Evolutionary conservation across 768 basidiomycete genomes (phyloP).

Genomic region (Termitomyces sp.): DNA sequence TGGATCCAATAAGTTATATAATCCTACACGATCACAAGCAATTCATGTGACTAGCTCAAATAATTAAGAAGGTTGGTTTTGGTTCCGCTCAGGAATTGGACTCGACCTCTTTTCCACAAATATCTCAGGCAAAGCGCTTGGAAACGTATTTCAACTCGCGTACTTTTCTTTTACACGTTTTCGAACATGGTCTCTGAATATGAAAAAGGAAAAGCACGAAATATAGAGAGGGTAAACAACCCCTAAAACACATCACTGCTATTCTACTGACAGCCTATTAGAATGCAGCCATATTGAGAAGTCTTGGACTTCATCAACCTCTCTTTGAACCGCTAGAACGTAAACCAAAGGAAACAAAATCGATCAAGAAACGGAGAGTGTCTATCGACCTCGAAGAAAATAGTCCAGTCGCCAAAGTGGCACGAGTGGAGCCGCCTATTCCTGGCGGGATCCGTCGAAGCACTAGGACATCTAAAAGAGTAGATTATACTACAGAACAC

Average conservation of each 20-base stretch:
- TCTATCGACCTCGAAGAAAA: constrained; percentile 17
- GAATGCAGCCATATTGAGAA: constrained; percentile 38
- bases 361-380: constrained; percentile 38
- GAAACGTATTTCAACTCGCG: not conserved
- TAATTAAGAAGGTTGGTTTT: not conserved
- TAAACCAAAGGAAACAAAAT: constrained; percentile 22
- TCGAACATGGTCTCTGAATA: constrained; percentile 24
- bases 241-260: not conserved
- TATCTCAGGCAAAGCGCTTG: too few species aligned
- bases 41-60: constrained; percentile 12
- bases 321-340: constrained; percentile 40
- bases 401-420: constrained; percentile 20
- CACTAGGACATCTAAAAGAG: constrained; percentile 49
- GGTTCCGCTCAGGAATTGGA: not conserved
- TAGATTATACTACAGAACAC: constrained; percentile 49
- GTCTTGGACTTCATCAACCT: constrained; percentile 42
- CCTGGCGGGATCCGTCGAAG: constrained; percentile 51
- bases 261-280: constrained; percentile 10
- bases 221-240: constrained; percentile 24
- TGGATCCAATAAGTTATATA: not conserved
- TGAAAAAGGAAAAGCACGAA: constrained; percentile 25
- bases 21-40: constrained; percentile 12
- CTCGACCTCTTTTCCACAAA: not conserved
- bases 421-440: constrained; percentile 18
- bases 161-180: not conserved